Conservation (phyloP, 495 filamentous ascomycete genomes). For the Tuber umbilicatum region DNA sequence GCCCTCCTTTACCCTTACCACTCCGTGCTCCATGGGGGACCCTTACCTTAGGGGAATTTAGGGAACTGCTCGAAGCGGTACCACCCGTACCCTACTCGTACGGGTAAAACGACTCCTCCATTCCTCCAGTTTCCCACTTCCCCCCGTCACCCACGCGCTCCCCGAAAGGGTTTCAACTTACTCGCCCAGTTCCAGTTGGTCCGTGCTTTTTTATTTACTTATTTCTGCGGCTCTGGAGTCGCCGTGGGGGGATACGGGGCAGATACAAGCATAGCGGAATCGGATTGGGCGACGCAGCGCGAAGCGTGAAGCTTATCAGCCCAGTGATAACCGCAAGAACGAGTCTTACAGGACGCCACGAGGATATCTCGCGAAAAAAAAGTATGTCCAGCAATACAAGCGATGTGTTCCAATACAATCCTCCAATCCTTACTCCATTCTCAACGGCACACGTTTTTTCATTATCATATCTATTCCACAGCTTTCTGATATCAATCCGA, state of each 20-base stretch:
- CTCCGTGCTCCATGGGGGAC: background rate
- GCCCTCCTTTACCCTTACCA: background rate
- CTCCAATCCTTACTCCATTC: conserved; percentile 1
- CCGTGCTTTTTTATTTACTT: background rate
- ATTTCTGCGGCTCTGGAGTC: background rate
- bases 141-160: background rate
- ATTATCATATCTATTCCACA: background rate
- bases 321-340: background rate
- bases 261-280: background rate
- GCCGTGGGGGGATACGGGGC: background rate
- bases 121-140: background rate
- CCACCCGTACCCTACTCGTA: background rate
- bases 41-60: background rate
- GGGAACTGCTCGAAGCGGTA: background rate
- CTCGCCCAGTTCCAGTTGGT: background rate
- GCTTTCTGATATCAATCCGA: background rate
- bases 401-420: conserved; percentile 7
- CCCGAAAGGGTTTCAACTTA: background rate
- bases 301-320: background rate
- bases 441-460: conserved; percentile 1
- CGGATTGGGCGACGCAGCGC: background rate
- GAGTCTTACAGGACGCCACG: background rate
- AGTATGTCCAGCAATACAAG: conserved; percentile 2
- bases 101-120: background rate
- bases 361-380: background rate